A percentile compares a stretch with the other conserved stretches of the same genome.
Evolutionary conservation across 116 monocot genomes (phyloP).

Genomic region (Cymodocea nodosa): DNA sequence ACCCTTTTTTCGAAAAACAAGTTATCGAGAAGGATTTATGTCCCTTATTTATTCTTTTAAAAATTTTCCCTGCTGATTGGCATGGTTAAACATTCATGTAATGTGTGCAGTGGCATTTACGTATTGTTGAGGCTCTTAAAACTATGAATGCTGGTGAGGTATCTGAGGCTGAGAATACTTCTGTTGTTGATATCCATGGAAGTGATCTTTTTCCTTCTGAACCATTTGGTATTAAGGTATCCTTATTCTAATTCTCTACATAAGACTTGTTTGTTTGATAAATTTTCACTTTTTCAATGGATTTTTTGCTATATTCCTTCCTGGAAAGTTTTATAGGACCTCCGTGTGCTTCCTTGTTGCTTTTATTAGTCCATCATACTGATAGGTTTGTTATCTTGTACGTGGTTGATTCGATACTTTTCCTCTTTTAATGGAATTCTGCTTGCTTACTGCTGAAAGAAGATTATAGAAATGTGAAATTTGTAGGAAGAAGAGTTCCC

Average conservation of each 20-base stretch:
- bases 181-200: slow-evolving; percentile 17
- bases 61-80: too few relatives aligned
- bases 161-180: slow-evolving; percentile 20
- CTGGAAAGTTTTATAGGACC: too few relatives aligned
- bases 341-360: too few relatives aligned
- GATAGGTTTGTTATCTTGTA: too few relatives aligned
- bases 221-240: slow-evolving; percentile 25
- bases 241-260: not conserved
- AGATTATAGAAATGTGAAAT: slow-evolving; percentile 7
- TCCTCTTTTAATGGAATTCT: too few relatives aligned
- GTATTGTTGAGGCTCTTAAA: slow-evolving; percentile 67
- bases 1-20: too few relatives aligned
- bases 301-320: too few relatives aligned
- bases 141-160: slow-evolving; percentile 34
- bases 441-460: too few relatives aligned
- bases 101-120: slow-evolving; percentile 68
- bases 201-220: slow-evolving; percentile 8
- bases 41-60: too few relatives aligned
- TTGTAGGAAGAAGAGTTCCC: slow-evolving; percentile 22
- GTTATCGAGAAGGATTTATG: not conserved
- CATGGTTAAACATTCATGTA: not conserved
- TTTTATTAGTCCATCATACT: too few relatives aligned
- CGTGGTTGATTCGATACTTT: too few relatives aligned
- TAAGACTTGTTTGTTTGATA: not conserved
- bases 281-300: too few relatives aligned